Conservation (phyloP, 1,284 basidiomycete species). For the Sanghuangporus sanghuang region DNA sequence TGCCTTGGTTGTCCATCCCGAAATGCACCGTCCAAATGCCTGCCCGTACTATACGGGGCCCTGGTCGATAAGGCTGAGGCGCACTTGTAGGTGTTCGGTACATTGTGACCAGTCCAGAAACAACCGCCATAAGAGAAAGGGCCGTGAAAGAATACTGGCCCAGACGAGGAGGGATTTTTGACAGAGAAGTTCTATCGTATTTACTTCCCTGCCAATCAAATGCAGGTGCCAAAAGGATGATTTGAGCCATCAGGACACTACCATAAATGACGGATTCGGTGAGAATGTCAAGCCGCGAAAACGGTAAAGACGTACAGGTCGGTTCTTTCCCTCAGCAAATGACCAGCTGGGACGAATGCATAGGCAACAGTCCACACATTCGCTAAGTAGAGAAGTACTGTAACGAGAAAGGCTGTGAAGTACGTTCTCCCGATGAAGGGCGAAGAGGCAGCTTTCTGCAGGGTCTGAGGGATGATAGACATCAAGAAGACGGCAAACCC, state of each 20-base stretch:
- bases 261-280: background rate
- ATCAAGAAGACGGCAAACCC: constrained; percentile 64
- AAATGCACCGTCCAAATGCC: constrained; percentile 96
- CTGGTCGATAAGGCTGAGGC: constrained; percentile 58
- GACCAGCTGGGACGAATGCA: constrained; percentile 87
- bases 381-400: constrained; percentile 61
- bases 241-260: constrained; percentile 15
- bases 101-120: constrained; percentile 49
- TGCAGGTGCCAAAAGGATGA: constrained; percentile 8
- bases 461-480: constrained; percentile 54
- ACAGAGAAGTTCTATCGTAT: background rate
- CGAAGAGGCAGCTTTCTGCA: constrained; percentile 39
- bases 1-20: constrained; percentile 76
- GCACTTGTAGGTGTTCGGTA: constrained; percentile 45
- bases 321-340: constrained; percentile 76
- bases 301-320: constrained; percentile 44
- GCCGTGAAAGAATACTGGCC: constrained; percentile 29
- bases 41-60: constrained; percentile 70
- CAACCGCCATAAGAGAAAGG: constrained; percentile 36
- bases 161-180: constrained; percentile 1
- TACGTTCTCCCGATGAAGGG: constrained; percentile 42
- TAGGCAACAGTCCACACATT: constrained; percentile 88
- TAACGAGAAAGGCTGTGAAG: constrained; percentile 56
- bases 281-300: background rate
- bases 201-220: constrained; percentile 12